Conservation (phyloP, 192 early-diverging fungal genomes). For the Diversispora epigaea region DNA sequence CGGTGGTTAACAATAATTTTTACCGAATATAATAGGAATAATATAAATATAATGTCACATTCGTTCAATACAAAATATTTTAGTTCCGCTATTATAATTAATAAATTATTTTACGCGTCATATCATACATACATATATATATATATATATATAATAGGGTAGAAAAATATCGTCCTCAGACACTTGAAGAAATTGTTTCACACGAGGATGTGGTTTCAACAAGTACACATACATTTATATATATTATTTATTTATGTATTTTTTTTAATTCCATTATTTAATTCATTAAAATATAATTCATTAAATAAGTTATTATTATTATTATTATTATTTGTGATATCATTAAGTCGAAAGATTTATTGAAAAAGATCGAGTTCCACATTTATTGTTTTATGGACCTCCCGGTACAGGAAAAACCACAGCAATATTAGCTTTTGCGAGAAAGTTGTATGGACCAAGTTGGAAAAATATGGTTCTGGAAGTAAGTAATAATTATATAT, state of each 20-base stretch:
- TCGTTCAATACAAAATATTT: no score
- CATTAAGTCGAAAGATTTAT: slow-evolving; percentile 79
- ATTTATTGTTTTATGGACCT: slow-evolving; percentile 97
- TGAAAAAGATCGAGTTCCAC: slow-evolving; percentile 87
- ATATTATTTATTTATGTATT: background rate
- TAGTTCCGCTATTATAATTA: no score
- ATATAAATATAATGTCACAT: no score
- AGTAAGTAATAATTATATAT: slow-evolving; percentile 38
- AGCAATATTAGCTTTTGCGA: slow-evolving; percentile 91
- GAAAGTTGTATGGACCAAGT: slow-evolving; percentile 80
- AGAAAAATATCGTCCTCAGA: slow-evolving; percentile 91
- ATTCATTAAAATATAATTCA: no score
- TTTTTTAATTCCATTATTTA: background rate
- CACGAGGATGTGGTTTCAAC: slow-evolving; percentile 90
- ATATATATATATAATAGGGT: slow-evolving; percentile 67
- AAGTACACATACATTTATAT: slow-evolving; percentile 48
- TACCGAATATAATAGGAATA: no score
- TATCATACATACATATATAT: background rate
- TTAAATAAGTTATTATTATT: background rate
- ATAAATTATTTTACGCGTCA: no score
- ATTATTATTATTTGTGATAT: background rate
- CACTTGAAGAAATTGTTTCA: slow-evolving; percentile 91
- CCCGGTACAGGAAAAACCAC: slow-evolving; percentile 98
- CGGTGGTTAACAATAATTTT: no score
- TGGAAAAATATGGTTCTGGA: slow-evolving; percentile 92